A percentile compares a stretch with the other conserved stretches of the same genome.
These are phyloP conservation scores for Corylus heterophylla DNA, from an alignment of 306 rosid genomes.

Conservation along the genomic window DNA sequence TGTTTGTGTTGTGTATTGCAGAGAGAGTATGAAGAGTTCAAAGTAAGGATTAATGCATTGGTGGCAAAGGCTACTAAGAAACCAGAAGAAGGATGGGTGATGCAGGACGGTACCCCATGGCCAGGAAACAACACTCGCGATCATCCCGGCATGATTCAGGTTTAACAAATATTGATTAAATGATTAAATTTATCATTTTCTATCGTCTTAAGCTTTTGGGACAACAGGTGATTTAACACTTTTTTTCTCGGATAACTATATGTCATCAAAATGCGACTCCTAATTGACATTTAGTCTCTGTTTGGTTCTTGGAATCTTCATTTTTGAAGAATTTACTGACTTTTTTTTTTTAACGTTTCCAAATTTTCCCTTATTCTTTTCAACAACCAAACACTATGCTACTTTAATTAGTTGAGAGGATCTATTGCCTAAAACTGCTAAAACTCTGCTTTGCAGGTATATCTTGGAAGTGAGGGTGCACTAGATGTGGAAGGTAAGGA, in stretches of 20 bases:
- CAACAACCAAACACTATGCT: neutral
- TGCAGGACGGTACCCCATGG: constrained; percentile 98
- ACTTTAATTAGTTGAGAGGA: neutral
- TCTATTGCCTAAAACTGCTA: neutral
- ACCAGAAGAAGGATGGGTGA: constrained; percentile 97
- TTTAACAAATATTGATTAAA: constrained; percentile 11
- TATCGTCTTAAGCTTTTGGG: too few species aligned
- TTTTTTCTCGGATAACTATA: neutral
- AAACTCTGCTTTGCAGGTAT: constrained; percentile 49
- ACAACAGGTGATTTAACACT: too few species aligned
- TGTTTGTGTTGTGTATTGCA: constrained; percentile 32
- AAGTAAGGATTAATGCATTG: constrained; percentile 79
- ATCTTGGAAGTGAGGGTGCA: constrained; percentile 85
- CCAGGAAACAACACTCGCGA: constrained; percentile 85
- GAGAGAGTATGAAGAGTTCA: constrained; percentile 99
- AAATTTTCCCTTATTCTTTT: neutral
- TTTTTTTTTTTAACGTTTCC: neutral
- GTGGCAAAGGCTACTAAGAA: constrained; percentile 84
- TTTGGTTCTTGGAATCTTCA: neutral
- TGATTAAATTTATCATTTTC: neutral
- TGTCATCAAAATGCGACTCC: neutral
- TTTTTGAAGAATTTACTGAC: neutral
- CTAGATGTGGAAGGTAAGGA: constrained; percentile 76
- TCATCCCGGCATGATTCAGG: constrained; percentile 99
- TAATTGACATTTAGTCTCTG: neutral